These are phyloP conservation scores for Xylaria castorea DNA, from an alignment of 495 filamentous ascomycete species.

Conservation along the genomic window DNA sequence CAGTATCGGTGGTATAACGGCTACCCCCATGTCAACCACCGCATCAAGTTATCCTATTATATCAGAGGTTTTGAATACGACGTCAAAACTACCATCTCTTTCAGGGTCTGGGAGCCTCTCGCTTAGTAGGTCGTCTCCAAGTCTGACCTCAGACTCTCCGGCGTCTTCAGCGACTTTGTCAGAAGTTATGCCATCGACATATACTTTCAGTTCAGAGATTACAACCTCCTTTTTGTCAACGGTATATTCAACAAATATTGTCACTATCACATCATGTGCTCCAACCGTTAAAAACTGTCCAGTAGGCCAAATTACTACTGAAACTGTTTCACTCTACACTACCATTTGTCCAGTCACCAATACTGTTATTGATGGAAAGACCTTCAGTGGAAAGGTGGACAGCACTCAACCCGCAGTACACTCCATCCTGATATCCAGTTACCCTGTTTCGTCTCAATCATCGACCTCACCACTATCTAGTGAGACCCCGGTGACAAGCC, in stretches of 20 bases:
- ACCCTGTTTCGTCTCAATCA: slow-evolving; percentile 13
- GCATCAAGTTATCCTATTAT: slow-evolving; percentile 4
- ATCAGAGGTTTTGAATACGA: slow-evolving; percentile 1
- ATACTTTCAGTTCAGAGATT: slow-evolving; percentile 42
- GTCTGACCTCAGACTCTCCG: slow-evolving; percentile 9
- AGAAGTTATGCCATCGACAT: slow-evolving; percentile 37
- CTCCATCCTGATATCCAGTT: background rate
- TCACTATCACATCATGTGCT: slow-evolving; percentile 61
- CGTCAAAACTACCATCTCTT: slow-evolving; percentile 23
- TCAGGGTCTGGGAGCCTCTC: background rate
- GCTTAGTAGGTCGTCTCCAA: slow-evolving; percentile 14
- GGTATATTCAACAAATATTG: slow-evolving; percentile 40
- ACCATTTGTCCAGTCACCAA: slow-evolving; percentile 54
- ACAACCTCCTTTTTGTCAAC: slow-evolving; percentile 39
- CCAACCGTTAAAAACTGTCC: slow-evolving; percentile 65
- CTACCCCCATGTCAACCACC: slow-evolving; percentile 57
- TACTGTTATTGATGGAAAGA: slow-evolving; percentile 41
- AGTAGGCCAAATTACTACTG: slow-evolving; percentile 46
- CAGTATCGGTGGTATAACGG: slow-evolving; percentile 8
- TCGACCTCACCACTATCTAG: background rate
- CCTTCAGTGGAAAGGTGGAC: slow-evolving; percentile 30
- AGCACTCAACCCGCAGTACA: slow-evolving; percentile 16
- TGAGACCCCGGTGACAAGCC: background rate
- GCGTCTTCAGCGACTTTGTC: slow-evolving; percentile 21
- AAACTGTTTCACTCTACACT: slow-evolving; percentile 47